phyloP scores from a whole-genome alignment of 1,139 yeast genomes.

The Magnusiomyces sp. region DNA sequence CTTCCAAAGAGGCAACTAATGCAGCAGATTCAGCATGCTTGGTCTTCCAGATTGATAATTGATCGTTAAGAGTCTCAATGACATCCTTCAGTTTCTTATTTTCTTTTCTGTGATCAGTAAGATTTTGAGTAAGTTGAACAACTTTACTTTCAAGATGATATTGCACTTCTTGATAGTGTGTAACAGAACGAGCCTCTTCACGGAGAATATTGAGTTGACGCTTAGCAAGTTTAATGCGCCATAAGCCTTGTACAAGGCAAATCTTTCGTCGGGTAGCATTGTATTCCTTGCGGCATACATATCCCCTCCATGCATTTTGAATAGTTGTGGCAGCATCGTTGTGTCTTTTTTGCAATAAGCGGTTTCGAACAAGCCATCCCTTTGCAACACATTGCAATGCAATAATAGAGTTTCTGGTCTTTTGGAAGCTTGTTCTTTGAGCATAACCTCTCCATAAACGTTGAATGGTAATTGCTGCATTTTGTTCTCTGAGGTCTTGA shows the following conservation, averaged over 20 bases:
- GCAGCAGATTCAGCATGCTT: slow-evolving; percentile 27
- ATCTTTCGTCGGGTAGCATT: slow-evolving; percentile 43
- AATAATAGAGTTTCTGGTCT: slow-evolving; percentile 44
- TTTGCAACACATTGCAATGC: slow-evolving; percentile 62
- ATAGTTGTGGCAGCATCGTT: slow-evolving; percentile 58
- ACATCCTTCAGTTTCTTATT: slow-evolving; percentile 63
- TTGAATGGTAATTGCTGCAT: slow-evolving; percentile 68
- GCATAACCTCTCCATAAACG: slow-evolving; percentile 58
- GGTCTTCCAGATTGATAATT: slow-evolving; percentile 29
- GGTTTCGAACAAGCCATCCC: slow-evolving; percentile 52
- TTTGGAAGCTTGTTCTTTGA: slow-evolving; percentile 42
- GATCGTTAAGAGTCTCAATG: slow-evolving; percentile 42
- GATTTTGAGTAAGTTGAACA: slow-evolving; percentile 80
- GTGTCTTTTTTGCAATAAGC: slow-evolving; percentile 41
- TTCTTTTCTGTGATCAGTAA: slow-evolving; percentile 70
- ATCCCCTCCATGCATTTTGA: slow-evolving; percentile 63
- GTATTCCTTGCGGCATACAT: slow-evolving; percentile 41
- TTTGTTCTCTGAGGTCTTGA: slow-evolving; percentile 48
- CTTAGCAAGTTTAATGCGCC: slow-evolving; percentile 70
- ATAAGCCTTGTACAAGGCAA: slow-evolving; percentile 64
- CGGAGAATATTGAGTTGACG: slow-evolving; percentile 55
- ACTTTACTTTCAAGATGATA: slow-evolving; percentile 93
- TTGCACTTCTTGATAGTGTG: slow-evolving; percentile 82
- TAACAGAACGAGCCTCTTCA: slow-evolving; percentile 83
- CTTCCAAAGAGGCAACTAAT: slow-evolving; percentile 29